Percentiles rank a stretch among this genome's conserved stretches.
These are phyloP conservation scores for Pseudocercospora crystallina DNA, from an alignment of 2,329 filamentous ascomycete species.

Conservation along the genomic window DNA sequence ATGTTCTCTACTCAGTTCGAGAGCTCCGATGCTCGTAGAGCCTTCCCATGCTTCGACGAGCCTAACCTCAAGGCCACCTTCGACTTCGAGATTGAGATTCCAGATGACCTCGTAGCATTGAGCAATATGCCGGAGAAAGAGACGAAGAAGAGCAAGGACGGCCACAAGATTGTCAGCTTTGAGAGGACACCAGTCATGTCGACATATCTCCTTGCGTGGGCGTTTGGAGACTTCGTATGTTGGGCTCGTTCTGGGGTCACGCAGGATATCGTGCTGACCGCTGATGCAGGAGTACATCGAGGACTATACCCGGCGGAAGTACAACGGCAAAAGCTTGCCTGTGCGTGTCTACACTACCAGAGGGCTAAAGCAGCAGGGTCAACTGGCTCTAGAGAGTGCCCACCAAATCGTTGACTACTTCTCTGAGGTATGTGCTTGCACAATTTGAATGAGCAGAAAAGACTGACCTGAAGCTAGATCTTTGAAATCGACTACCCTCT, in stretches of 20 bases:
- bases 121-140: conserved; percentile 94
- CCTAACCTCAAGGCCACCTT: conserved; percentile 96
- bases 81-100: conserved; percentile 88
- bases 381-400: conserved; percentile 85
- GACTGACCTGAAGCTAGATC: conserved; percentile 46
- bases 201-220: conserved; percentile 86
- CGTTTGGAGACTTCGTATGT: conserved; percentile 78
- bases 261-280: background rate
- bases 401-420: conserved; percentile 95
- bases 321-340: conserved; percentile 86
- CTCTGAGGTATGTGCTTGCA: conserved; percentile 61
- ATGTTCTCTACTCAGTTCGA: conserved; percentile 95
- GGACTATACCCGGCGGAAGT: conserved; percentile 82
- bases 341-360: conserved; percentile 94
- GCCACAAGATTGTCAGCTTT: conserved; percentile 69
- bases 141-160: conserved; percentile 64
- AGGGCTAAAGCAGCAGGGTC: conserved; percentile 89
- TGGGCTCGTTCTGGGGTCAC: background rate
- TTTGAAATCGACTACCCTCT: conserved; percentile 92
- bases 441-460: background rate
- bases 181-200: conserved; percentile 87
- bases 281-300: conserved; percentile 75
- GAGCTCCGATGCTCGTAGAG: conserved; percentile 88
- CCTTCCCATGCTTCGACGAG: conserved; percentile 98
- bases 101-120: conserved; percentile 80